These are phyloP conservation scores for Apophysomyces elegans DNA, from an alignment of 371 early-diverging fungal genomes.

Conservation along the genomic window DNA sequence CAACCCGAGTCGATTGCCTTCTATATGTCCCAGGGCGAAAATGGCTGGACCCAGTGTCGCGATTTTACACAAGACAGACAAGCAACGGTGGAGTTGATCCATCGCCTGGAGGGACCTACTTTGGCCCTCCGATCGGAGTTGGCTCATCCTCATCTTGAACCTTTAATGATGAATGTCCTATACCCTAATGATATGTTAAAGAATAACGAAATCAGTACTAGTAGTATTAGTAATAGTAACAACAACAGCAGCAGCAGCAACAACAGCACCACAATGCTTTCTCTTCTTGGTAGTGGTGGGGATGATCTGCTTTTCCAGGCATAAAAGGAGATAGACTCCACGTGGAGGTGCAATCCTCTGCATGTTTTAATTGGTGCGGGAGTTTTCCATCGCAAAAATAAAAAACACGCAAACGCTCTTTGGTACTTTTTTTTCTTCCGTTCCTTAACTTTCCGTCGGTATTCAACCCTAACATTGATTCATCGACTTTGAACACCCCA, in stretches of 20 bases:
- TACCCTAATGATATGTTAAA: not conserved
- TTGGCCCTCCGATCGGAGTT: constrained; percentile 8
- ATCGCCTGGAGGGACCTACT: constrained; percentile 11
- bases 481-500: constrained; percentile 17
- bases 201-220: not conserved
- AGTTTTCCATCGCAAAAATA: constrained; percentile 11
- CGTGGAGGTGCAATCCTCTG: not conserved
- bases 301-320: constrained; percentile 7
- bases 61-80: constrained; percentile 76
- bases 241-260: no score
- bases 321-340: not conserved
- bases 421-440: not conserved
- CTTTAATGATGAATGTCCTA: not conserved
- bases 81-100: constrained; percentile 40
- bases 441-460: constrained; percentile 17
- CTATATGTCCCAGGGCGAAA: constrained; percentile 48
- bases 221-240: no score
- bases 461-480: constrained; percentile 24
- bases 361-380: constrained; percentile 7
- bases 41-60: constrained; percentile 63
- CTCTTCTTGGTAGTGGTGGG: constrained; percentile 8
- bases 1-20: constrained; percentile 38
- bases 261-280: constrained; percentile 9
- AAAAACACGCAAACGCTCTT: constrained; percentile 1
- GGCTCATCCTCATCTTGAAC: constrained; percentile 1